Conservation (phyloP, 2,329 filamentous ascomycete genomes). For the Lachnellula subtilissima region DNA sequence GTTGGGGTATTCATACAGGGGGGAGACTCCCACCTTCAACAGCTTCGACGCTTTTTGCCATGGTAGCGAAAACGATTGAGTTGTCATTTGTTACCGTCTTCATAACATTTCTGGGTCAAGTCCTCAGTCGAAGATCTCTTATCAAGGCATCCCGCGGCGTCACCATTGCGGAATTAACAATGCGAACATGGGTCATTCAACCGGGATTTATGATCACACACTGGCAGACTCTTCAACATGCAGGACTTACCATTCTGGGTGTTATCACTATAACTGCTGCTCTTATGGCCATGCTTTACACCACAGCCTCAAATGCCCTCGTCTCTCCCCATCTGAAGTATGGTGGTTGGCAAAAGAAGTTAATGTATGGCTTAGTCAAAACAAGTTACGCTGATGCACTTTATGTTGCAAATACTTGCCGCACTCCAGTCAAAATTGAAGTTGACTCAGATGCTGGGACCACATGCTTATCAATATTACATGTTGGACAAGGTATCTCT, state of each 20-base stretch:
- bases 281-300: conserved; percentile 65
- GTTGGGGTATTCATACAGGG: conserved; percentile 48
- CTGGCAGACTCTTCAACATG: conserved; percentile 59
- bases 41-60: conserved; percentile 61
- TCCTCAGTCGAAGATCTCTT: conserved; percentile 65
- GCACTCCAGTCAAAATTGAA: conserved; percentile 50
- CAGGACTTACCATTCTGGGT: conserved; percentile 59
- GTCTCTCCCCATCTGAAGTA: conserved; percentile 67
- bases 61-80: conserved; percentile 73
- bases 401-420: conserved; percentile 53
- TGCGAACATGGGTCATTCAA: conserved; percentile 71
- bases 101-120: conserved; percentile 69
- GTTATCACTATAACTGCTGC: conserved; percentile 59
- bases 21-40: conserved; percentile 53
- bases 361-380: conserved; percentile 52
- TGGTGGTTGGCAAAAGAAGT: conserved; percentile 44
- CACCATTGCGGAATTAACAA: conserved; percentile 70
- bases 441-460: conserved; percentile 40
- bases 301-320: conserved; percentile 69
- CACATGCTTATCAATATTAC: conserved; percentile 65
- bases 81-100: conserved; percentile 74
- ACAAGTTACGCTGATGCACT: conserved; percentile 58
- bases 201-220: conserved; percentile 69
- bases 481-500: conserved; percentile 54
- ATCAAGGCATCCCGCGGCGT: conserved; percentile 57